Conservation (phyloP, 495 filamentous ascomycete species). For the Cetradonia linearis region DNA sequence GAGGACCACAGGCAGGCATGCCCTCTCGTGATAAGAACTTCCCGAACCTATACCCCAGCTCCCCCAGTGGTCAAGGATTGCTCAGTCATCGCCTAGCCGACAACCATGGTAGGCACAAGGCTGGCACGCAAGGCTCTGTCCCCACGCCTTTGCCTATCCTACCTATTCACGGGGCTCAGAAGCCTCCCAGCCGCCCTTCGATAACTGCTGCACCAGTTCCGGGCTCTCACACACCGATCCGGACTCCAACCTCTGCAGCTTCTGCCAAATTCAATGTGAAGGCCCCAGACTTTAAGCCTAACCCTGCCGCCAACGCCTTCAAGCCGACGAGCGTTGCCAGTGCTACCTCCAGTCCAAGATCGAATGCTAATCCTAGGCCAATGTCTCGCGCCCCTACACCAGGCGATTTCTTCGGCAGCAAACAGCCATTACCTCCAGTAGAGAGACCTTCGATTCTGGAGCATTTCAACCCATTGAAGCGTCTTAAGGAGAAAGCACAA, state of each 20-base stretch:
- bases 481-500: slow-evolving; percentile 47
- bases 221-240: slow-evolving; percentile 37
- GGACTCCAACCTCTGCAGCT: slow-evolving; percentile 41
- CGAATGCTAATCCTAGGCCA: slow-evolving; percentile 40
- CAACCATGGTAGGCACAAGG: slow-evolving; percentile 47
- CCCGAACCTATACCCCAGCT: slow-evolving; percentile 27
- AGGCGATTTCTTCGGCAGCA: slow-evolving; percentile 45
- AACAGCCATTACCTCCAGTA: slow-evolving; percentile 47
- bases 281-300: slow-evolving; percentile 76
- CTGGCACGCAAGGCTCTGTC: slow-evolving; percentile 34
- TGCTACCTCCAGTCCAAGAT: slow-evolving; percentile 54
- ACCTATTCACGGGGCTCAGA: slow-evolving; percentile 43
- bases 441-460: slow-evolving; percentile 54
- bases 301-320: slow-evolving; percentile 65
- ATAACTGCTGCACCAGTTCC: slow-evolving; percentile 34
- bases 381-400: slow-evolving; percentile 43
- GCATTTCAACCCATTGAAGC: slow-evolving; percentile 64
- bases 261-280: slow-evolving; percentile 69
- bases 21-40: slow-evolving; percentile 26
- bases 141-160: slow-evolving; percentile 48
- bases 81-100: slow-evolving; percentile 46
- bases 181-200: slow-evolving; percentile 40
- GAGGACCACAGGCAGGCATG: slow-evolving; percentile 33
- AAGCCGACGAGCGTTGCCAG: slow-evolving; percentile 56
- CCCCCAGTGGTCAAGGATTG: slow-evolving; percentile 36